Conservation (phyloP, 345 rosid species). For the Microthlaspi erraticum region DNA sequence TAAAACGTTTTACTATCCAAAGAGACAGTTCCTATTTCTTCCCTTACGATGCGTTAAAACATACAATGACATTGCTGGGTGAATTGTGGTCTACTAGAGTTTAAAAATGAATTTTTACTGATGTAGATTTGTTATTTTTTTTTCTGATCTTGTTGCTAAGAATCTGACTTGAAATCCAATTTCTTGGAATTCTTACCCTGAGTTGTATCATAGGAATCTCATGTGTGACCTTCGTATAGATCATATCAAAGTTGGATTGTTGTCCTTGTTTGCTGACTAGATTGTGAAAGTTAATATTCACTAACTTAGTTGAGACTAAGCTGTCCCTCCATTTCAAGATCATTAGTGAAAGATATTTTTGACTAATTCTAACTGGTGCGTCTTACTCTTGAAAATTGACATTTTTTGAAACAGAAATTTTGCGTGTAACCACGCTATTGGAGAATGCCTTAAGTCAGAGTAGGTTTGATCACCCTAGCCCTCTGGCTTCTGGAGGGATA, state of each 20-base stretch:
- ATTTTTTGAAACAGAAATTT: conserved; percentile 98
- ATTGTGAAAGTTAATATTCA: conserved; percentile 39
- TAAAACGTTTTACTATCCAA: conserved; percentile 6
- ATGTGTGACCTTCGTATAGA: conserved; percentile 17
- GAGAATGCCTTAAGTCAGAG: conserved; percentile 99
- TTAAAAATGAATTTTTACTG: conserved; percentile 14
- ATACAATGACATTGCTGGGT: neutral
- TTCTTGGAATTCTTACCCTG: conserved; percentile 11
- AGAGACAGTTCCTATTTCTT: conserved; percentile 13
- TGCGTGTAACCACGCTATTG: conserved; percentile 99
- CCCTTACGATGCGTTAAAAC: conserved; percentile 3
- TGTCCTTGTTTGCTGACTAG: conserved; percentile 38
- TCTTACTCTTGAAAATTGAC: conserved; percentile 96
- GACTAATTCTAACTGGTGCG: conserved; percentile 92
- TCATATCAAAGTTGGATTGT: conserved; percentile 12
- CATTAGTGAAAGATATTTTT: conserved; percentile 66
- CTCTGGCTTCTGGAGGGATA: conserved; percentile 91
- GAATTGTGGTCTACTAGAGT: conserved; percentile 13
- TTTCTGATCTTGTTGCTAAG: conserved; percentile 5
- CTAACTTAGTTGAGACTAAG: conserved; percentile 63
- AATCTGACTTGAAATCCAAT: conserved; percentile 8
- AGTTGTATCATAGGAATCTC: conserved; percentile 8
- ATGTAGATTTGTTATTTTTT: conserved; percentile 16
- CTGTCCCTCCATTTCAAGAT: conserved; percentile 62
- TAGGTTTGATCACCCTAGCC: conserved; percentile 98